Conservation (phyloP, 73 alveolate genomes). For the Urostyla sp. region DNA sequence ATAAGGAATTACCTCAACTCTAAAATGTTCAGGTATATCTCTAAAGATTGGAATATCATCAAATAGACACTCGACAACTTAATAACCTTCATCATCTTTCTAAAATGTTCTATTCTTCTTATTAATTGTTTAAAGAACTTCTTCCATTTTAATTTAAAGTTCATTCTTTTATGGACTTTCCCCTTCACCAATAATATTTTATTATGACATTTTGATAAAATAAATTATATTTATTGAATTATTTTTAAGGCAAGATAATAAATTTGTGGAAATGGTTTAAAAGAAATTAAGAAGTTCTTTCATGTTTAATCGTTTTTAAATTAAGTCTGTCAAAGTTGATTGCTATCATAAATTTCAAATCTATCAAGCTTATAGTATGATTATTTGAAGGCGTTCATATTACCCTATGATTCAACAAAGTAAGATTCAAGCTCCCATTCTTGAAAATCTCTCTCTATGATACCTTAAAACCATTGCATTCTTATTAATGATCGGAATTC, state of each 20-base stretch:
- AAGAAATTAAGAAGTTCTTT: neutral
- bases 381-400: constrained; percentile 59
- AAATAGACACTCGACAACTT: constrained; percentile 5
- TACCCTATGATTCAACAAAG: constrained; percentile 84
- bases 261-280: too few species aligned
- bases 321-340: too few species aligned
- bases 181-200: too few species aligned
- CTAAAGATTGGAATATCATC: constrained; percentile 37
- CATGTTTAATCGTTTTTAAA: too few species aligned
- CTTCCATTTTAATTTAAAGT: neutral
- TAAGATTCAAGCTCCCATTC: constrained; percentile 69
- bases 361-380: constrained; percentile 42
- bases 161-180: too few species aligned
- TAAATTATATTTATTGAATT: too few species aligned
- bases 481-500: constrained; percentile 74
- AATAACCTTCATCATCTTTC: constrained; percentile 14
- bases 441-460: constrained; percentile 56
- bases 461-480: constrained; percentile 55
- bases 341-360: too few species aligned
- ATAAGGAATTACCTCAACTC: constrained; percentile 23
- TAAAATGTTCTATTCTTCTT: constrained; percentile 9
- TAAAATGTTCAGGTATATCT: constrained; percentile 37
- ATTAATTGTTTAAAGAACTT: neutral
- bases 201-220: neutral
- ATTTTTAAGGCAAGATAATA: too few species aligned